Evolutionary conservation across 345 rosid genomes (phyloP), one percentile per base, ranked within the genome.

Genomic region (Citrus unshiu): DNA sequence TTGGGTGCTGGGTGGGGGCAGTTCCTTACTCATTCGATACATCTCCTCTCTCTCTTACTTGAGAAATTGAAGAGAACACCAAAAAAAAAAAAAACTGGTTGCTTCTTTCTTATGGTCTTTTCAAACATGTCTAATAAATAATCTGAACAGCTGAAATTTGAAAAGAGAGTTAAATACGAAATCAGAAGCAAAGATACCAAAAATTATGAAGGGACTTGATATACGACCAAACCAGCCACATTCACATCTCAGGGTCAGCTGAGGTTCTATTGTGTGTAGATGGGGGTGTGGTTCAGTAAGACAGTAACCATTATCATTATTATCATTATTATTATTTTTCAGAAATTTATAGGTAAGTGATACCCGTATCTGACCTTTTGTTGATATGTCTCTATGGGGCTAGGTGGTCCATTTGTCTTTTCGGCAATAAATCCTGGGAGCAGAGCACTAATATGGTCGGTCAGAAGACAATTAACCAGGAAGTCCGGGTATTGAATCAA

Each of bases 401-500:
- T 67, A 64, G 37, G 77, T 64, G 69, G 60, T 77, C 82, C 80
- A 76, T 79, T 77, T 85, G 90, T 85, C 84, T 43, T 81, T 72
- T 78, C 49, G 81, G 77, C 80, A 84, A 81, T 68, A 82, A 87
- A 78, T 75, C 84, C 85, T 21, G 87, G 89, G 73, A 73, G 60
- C 77, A 78, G 82, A 72, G 34, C 73, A 78, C 78, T 60, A 62
- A 27, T 62, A 58, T 37, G 68, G 80, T 40, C 69, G 61, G 72
- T 24, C 32, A 80, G 66, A 74, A 72, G 81, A 84, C 90, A 86
- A 34, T 29, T 77, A 78, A 77, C 86, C 87, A 72, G 84, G 80
- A 86, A 84, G 84, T 69, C 80, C 70, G 90, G 88, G 86, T 51
- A 84, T 35, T 75, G 46, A 74, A 75, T 82, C 83, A 76, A 56